These are phyloP conservation scores for Leccinum barrowsii DNA, from an alignment of 768 basidiomycete genomes.

Conservation along the genomic window DNA sequence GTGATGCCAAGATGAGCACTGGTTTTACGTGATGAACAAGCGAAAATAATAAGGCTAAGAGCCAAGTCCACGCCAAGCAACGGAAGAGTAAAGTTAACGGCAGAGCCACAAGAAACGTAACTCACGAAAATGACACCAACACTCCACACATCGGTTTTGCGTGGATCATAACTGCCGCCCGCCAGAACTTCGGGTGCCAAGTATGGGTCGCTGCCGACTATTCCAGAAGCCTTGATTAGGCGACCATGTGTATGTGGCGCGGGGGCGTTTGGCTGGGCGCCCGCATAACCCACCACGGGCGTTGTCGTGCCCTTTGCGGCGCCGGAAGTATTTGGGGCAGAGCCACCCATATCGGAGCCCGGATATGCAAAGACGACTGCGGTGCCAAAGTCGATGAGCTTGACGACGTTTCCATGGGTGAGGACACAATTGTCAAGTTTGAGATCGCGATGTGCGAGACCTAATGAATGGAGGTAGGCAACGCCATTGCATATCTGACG, in stretches of 20 bases:
- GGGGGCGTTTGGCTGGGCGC: slow-evolving; percentile 19
- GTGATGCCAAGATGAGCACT: slow-evolving; percentile 8
- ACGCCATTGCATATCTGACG: slow-evolving; percentile 98
- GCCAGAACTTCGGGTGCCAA: slow-evolving; percentile 93
- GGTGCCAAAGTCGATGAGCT: slow-evolving; percentile 99
- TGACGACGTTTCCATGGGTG: slow-evolving; percentile 92
- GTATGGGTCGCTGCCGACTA: slow-evolving; percentile 98
- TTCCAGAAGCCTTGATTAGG: slow-evolving; percentile 68
- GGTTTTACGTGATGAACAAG: slow-evolving; percentile 4
- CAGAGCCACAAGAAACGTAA: slow-evolving; percentile 1
- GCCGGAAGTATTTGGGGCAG: slow-evolving; percentile 18
- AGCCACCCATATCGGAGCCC: slow-evolving; percentile 63
- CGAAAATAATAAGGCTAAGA: slow-evolving; percentile 3
- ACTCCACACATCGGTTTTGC: slow-evolving; percentile 98
- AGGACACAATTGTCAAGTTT: slow-evolving; percentile 99
- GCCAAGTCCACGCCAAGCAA: not conserved
- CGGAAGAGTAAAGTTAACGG: not conserved
- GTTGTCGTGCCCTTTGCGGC: not conserved
- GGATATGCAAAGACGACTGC: slow-evolving; percentile 99
- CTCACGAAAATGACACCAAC: slow-evolving; percentile 94
- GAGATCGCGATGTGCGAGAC: slow-evolving; percentile 96
- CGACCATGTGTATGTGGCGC: slow-evolving; percentile 40
- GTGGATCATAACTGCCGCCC: slow-evolving; percentile 83
- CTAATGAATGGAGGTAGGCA: slow-evolving; percentile 95
- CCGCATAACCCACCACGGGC: slow-evolving; percentile 19